phyloP scores from a whole-genome alignment of 169 alveolate genomes.

The Miamiensis avidus region DNA sequence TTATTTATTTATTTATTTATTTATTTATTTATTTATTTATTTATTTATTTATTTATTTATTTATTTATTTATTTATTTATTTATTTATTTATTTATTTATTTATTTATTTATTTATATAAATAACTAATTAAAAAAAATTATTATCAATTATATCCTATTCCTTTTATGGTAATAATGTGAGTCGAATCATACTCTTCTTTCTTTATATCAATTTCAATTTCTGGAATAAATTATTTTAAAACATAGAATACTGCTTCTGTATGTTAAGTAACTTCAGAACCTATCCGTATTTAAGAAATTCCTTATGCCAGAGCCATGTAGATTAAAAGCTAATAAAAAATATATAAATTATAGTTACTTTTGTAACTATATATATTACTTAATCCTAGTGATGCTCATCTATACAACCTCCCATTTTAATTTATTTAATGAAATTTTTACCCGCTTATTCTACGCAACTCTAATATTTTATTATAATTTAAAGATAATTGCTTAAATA shows the following conservation, averaged over 20 bases:
- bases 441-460: background rate
- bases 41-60: too few relatives aligned
- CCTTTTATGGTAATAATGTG: background rate
- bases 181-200: background rate
- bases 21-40: too few relatives aligned
- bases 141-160: background rate
- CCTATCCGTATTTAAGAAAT: background rate
- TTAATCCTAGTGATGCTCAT: constrained; percentile 16
- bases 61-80: too few relatives aligned
- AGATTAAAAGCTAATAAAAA: background rate
- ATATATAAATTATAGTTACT: background rate
- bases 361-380: background rate
- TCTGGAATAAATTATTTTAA: constrained; percentile 17
- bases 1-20: too few relatives aligned
- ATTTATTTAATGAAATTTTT: constrained; percentile 6
- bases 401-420: constrained; percentile 3
- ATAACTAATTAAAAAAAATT: too few relatives aligned
- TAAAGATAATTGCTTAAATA: background rate
- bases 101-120: too few relatives aligned
- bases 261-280: background rate
- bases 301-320: constrained; percentile 27
- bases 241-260: constrained; percentile 10
- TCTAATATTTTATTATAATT: background rate
- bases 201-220: background rate
- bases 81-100: too few relatives aligned